Evolutionary conservation across 2,329 filamentous ascomycete genomes (phyloP).

Genomic region (Pseudogymnoascus sp.): DNA sequence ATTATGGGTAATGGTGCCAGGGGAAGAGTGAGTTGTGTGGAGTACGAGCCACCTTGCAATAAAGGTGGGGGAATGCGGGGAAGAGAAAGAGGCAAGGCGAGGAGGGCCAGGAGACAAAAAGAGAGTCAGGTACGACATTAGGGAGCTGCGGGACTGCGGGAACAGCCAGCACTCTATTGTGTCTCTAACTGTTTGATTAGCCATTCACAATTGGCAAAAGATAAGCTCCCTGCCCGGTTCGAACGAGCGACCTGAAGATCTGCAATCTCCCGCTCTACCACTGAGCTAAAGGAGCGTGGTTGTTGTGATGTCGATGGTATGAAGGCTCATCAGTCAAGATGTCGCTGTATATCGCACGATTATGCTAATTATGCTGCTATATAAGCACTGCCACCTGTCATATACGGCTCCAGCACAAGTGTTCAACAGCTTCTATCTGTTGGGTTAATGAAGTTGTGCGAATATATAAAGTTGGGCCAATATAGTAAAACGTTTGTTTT

Average conservation of each 20-base stretch:
- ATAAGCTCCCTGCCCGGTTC: conserved; percentile 14
- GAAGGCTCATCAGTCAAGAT: not conserved
- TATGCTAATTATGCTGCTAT: not conserved
- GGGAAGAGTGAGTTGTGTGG: not conserved
- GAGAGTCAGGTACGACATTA: not conserved
- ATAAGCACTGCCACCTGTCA: not conserved
- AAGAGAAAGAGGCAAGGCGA: not conserved
- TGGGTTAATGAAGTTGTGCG: not conserved
- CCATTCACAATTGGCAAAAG: conserved; percentile 9
- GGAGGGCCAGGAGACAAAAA: not conserved
- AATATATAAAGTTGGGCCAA: not conserved
- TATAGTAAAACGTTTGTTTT: not conserved
- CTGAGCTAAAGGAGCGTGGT: conserved; percentile 14
- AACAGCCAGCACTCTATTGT: not conserved
- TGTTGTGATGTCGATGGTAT: not conserved
- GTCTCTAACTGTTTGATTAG: not conserved
- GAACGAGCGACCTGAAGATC: conserved; percentile 15
- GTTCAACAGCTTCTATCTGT: not conserved
- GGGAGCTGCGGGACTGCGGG: not conserved
- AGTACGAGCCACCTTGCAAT: conserved; percentile 6
- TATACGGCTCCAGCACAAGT: not conserved
- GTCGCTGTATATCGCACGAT: not conserved
- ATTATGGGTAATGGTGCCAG: not conserved
- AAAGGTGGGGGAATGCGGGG: conserved; percentile 4
- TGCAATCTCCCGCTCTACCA: conserved; percentile 16